A percentile compares a stretch with the other conserved stretches of the same genome.
phyloP scores from a whole-genome alignment of 2,329 filamentous ascomycete species.

The Cylindrodendrum hubeiense region DNA sequence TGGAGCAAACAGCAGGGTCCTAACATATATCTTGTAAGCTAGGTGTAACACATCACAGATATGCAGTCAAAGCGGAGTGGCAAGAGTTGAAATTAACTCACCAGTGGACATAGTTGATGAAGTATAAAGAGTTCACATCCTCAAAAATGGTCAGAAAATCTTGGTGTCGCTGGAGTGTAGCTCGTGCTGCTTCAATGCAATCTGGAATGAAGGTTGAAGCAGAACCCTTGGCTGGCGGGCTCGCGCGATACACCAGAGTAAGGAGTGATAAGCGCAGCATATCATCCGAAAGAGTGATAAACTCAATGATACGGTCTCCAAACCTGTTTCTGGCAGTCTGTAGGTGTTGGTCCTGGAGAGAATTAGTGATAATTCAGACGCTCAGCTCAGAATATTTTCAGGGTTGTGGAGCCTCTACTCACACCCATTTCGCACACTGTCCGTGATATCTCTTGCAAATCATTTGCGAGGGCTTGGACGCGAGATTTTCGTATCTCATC shows the following conservation, averaged over 20 bases:
- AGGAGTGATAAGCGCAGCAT: slow-evolving; percentile 56
- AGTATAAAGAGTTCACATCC: background rate
- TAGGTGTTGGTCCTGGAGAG: too few relatives aligned
- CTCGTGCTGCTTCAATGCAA: slow-evolving; percentile 57
- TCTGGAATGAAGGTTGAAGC: slow-evolving; percentile 54
- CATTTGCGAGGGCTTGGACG: slow-evolving; percentile 47
- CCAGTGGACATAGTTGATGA: background rate
- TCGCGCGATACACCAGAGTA: slow-evolving; percentile 58
- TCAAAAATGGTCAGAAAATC: slow-evolving; percentile 8
- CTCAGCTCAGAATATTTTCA: too few relatives aligned
- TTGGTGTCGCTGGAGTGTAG: slow-evolving; percentile 54
- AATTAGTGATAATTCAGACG: too few relatives aligned
- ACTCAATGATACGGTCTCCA: slow-evolving; percentile 49
- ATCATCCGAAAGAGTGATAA: slow-evolving; percentile 54
- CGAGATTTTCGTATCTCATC: slow-evolving; percentile 50
- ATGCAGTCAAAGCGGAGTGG: background rate
- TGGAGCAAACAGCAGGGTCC: slow-evolving; percentile 18
- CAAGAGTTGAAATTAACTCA: background rate
- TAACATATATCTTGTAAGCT: background rate
- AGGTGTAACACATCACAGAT: too few relatives aligned
- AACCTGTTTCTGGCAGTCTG: slow-evolving; percentile 42
- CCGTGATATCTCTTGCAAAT: slow-evolving; percentile 46
- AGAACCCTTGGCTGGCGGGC: slow-evolving; percentile 44
- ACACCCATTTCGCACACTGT: slow-evolving; percentile 33
- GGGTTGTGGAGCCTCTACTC: slow-evolving; percentile 5